These are phyloP conservation scores for Salix udensis DNA, from an alignment of 345 rosid species.

Conservation along the genomic window DNA sequence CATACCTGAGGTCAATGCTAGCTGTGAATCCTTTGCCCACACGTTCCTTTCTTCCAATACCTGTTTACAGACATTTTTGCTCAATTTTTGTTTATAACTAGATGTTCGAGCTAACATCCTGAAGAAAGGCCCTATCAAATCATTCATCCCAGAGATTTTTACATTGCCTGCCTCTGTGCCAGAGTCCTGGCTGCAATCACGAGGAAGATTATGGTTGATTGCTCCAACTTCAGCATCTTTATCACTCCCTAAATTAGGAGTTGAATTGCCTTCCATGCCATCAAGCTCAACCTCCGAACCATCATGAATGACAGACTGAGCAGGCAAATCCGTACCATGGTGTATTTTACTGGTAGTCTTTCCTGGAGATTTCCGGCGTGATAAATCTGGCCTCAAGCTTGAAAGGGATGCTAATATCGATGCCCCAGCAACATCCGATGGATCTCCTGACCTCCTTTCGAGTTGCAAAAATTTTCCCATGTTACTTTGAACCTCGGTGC, in stretches of 20 bases:
- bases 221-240: slow-evolving; percentile 61
- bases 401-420: slow-evolving; percentile 71
- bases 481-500: slow-evolving; percentile 46
- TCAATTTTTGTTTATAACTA: slow-evolving; percentile 58
- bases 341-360: slow-evolving; percentile 43
- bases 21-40: slow-evolving; percentile 58
- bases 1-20: slow-evolving; percentile 56
- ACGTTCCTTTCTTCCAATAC: slow-evolving; percentile 65
- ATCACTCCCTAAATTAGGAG: slow-evolving; percentile 43
- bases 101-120: slow-evolving; percentile 56
- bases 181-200: slow-evolving; percentile 56
- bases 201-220: slow-evolving; percentile 41
- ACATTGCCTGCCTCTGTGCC: slow-evolving; percentile 67
- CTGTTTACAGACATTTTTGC: slow-evolving; percentile 71
- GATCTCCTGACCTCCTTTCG: slow-evolving; percentile 66
- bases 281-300: slow-evolving; percentile 51
- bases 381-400: slow-evolving; percentile 51
- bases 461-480: slow-evolving; percentile 48
- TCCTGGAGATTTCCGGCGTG: slow-evolving; percentile 53
- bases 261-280: slow-evolving; percentile 54
- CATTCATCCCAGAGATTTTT: slow-evolving; percentile 61
- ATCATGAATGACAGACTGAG: slow-evolving; percentile 50
- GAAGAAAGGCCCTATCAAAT: slow-evolving; percentile 60
- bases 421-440: slow-evolving; percentile 72
- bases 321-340: slow-evolving; percentile 44